phyloP scores from a whole-genome alignment of 2,329 filamentous ascomycete species.

The Fusarium heterosporum region DNA sequence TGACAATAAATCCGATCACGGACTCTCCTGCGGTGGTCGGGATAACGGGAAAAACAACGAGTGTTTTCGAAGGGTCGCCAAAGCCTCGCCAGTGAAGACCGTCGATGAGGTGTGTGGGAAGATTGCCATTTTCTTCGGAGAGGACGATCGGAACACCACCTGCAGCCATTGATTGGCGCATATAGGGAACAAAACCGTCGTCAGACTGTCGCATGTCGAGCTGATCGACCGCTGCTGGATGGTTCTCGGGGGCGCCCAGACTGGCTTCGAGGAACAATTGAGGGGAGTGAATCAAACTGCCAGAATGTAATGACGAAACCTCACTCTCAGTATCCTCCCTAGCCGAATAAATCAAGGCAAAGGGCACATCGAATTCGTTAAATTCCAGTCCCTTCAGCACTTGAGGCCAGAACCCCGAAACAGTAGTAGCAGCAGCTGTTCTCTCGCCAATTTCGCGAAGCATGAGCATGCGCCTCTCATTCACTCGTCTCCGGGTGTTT shows the following conservation, averaged over 20 bases:
- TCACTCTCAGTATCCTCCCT: conserved; percentile 78
- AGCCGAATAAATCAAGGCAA: conserved; percentile 81
- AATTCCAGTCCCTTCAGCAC: conserved; percentile 76
- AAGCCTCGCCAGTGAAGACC: conserved; percentile 78
- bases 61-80: conserved; percentile 74
- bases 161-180: conserved; percentile 78
- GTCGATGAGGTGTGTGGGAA: conserved; percentile 73
- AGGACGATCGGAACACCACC: conserved; percentile 75
- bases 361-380: conserved; percentile 81
- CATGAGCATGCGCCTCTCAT: conserved; percentile 82
- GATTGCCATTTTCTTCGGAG: conserved; percentile 72
- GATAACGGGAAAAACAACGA: conserved; percentile 83
- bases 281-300: conserved; percentile 70
- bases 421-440: conserved; percentile 77
- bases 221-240: conserved; percentile 68
- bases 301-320: conserved; percentile 76
- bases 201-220: conserved; percentile 77
- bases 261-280: conserved; percentile 77
- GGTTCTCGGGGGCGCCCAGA: conserved; percentile 74
- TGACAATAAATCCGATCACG: conserved; percentile 80
- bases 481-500: conserved; percentile 81
- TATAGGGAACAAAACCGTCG: conserved; percentile 80
- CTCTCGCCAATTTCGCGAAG: conserved; percentile 81
- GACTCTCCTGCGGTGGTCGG: conserved; percentile 77
- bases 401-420: conserved; percentile 79